Conservation (phyloP, 1,284 basidiomycete species). For the Boletus sp. region DNA sequence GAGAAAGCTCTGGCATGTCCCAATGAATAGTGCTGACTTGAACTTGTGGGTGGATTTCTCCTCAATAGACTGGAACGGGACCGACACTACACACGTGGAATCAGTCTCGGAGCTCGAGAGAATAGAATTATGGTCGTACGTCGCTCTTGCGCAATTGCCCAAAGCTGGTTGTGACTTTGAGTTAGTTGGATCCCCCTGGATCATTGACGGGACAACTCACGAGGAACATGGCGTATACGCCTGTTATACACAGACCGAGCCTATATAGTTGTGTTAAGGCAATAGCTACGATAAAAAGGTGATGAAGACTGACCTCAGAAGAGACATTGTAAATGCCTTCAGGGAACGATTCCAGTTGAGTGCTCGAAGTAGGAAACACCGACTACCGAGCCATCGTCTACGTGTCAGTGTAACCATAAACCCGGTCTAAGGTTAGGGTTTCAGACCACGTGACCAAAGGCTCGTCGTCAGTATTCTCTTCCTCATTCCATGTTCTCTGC, state of each 20-base stretch:
- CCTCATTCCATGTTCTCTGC: too few species aligned
- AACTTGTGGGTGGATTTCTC: constrained; percentile 71
- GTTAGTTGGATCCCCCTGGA: constrained; percentile 1
- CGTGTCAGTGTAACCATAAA: constrained; percentile 27
- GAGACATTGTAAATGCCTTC: constrained; percentile 21
- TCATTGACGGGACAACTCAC: constrained; percentile 38
- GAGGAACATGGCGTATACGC: constrained; percentile 78
- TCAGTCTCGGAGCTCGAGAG: constrained; percentile 8
- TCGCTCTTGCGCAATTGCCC: constrained; percentile 91
- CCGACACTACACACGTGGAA: constrained; percentile 56
- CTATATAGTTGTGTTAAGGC: constrained; percentile 32
- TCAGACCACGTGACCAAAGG: too few species aligned
- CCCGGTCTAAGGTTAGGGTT: constrained; percentile 26
- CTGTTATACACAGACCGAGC: constrained; percentile 59
- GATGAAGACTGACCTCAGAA: constrained; percentile 24
- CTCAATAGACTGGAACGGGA: constrained; percentile 72
- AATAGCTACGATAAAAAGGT: not conserved
- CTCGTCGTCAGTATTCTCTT: too few species aligned
- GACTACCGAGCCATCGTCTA: constrained; percentile 12
- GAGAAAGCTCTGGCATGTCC: constrained; percentile 81
- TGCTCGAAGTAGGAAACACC: not conserved
- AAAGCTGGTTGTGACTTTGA: constrained; percentile 41
- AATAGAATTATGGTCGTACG: constrained; percentile 45
- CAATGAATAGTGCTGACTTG: constrained; percentile 83
- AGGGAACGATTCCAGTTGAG: not conserved